Percentiles rank a stretch among this genome's conserved stretches.
Evolutionary conservation across 352 stramenopile genomes (phyloP).

Genomic region (Globisporangium polare): DNA sequence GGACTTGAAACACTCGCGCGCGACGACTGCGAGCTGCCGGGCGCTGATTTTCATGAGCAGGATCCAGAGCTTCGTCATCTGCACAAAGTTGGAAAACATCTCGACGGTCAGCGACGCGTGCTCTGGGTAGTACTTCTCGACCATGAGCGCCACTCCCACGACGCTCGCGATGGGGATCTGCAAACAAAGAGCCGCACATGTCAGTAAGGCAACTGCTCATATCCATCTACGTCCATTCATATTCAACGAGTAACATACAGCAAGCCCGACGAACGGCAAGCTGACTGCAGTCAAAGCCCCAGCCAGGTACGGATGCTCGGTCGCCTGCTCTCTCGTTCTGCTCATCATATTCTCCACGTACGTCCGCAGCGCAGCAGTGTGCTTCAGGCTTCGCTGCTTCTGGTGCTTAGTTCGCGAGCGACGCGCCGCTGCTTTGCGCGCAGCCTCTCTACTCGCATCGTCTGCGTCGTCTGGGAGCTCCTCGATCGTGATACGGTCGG

Average conservation of each 20-base stretch:
- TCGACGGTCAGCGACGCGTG: conserved; percentile 63
- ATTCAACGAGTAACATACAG: conserved; percentile 29
- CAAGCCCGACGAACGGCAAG: conserved; percentile 78
- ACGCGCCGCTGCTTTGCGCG: neutral
- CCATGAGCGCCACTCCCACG: conserved; percentile 59
- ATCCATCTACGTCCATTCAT: neutral
- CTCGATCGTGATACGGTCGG: conserved; percentile 69
- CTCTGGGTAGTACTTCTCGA: conserved; percentile 82
- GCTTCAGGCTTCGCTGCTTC: conserved; percentile 26
- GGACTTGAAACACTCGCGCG: conserved; percentile 57
- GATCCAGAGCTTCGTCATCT: conserved; percentile 82
- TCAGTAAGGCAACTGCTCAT: neutral
- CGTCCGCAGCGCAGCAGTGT: conserved; percentile 37
- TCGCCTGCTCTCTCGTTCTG: conserved; percentile 33
- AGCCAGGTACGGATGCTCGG: conserved; percentile 56
- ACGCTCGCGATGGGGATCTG: conserved; percentile 74
- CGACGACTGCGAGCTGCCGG: conserved; percentile 60
- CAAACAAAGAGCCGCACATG: neutral
- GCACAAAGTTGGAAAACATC: conserved; percentile 66
- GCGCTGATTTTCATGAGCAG: conserved; percentile 74
- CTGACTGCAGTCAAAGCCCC: conserved; percentile 51
- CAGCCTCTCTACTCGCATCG: conserved; percentile 9
- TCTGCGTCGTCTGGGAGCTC: conserved; percentile 44
- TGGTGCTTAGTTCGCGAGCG: conserved; percentile 13
- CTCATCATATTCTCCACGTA: conserved; percentile 44